A percentile compares a stretch with the other conserved stretches of the same genome.
Evolutionary conservation across 2,329 filamentous ascomycete species (phyloP).

Genomic region (Neonectria magnoliae): DNA sequence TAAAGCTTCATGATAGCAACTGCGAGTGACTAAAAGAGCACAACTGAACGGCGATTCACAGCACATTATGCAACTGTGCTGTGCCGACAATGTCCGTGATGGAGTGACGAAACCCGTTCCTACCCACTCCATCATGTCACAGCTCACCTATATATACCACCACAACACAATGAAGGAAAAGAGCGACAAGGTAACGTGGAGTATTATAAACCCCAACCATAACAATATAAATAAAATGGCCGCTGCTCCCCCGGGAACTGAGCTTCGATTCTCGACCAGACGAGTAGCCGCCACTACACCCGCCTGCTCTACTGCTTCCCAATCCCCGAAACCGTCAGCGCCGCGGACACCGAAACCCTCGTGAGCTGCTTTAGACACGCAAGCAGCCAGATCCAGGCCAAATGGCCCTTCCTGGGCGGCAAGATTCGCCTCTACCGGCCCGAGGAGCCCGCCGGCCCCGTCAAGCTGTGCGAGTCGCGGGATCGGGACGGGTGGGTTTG

Average conservation of each 20-base stretch:
- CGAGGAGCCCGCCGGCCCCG: neutral
- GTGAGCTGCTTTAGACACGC: neutral
- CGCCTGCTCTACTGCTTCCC: neutral
- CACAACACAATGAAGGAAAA: neutral
- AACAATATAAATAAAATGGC: neutral
- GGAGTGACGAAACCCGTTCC: neutral
- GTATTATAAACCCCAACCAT: neutral
- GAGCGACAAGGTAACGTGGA: neutral
- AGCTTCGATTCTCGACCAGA: neutral
- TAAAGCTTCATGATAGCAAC: neutral
- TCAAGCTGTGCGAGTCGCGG: neutral
- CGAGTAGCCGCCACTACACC: neutral
- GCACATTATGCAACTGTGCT: neutral
- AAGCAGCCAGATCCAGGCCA: neutral
- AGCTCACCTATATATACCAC: neutral
- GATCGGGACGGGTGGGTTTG: neutral
- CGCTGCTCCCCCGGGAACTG: neutral
- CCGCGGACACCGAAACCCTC: neutral
- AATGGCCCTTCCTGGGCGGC: neutral
- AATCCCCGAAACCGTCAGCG: neutral
- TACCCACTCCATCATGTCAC: neutral
- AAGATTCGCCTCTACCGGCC: neutral
- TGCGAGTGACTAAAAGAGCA: neutral
- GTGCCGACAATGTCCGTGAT: neutral
- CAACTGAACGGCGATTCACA: neutral